phyloP scores from a whole-genome alignment of 2,329 filamentous ascomycete species.

The Neofusicoccum kwambonambiense region DNA sequence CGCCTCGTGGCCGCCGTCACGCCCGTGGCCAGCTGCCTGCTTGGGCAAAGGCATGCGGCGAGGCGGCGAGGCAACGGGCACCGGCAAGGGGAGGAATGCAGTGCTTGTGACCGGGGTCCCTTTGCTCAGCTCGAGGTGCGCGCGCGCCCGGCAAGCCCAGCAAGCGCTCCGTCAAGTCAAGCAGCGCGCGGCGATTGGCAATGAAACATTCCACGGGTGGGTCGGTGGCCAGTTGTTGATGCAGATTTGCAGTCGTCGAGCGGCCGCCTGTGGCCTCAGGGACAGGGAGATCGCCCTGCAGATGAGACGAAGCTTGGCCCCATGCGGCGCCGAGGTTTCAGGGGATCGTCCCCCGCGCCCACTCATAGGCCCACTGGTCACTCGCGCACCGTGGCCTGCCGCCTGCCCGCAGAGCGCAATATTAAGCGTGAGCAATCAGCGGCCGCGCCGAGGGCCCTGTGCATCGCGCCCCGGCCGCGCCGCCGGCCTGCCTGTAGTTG shows the following conservation, averaged over 20 bases:
- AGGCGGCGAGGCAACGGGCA: slow-evolving; percentile 3
- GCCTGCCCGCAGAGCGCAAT: slow-evolving; percentile 9
- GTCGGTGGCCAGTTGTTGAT: background rate
- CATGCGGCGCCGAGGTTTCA: background rate
- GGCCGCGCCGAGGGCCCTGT: background rate
- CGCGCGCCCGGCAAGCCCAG: background rate
- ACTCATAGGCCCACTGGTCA: background rate
- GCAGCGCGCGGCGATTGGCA: background rate
- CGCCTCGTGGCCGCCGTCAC: background rate
- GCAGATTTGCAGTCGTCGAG: background rate
- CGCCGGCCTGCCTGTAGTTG: background rate
- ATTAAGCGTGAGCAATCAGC: background rate
- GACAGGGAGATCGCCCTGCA: background rate
- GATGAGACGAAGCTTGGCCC: background rate
- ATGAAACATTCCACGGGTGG: slow-evolving; percentile 18
- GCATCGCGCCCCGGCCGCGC: background rate
- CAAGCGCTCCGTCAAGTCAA: background rate
- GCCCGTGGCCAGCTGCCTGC: background rate
- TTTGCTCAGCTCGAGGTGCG: too few relatives aligned
- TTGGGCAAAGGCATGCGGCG: background rate
- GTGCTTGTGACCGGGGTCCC: too few relatives aligned
- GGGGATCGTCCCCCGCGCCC: background rate
- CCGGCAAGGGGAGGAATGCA: slow-evolving; percentile 3
- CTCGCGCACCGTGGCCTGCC: background rate
- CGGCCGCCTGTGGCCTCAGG: too few relatives aligned